These are phyloP conservation scores for Trapa incisa DNA, from an alignment of 345 rosid genomes.

Conservation along the genomic window DNA sequence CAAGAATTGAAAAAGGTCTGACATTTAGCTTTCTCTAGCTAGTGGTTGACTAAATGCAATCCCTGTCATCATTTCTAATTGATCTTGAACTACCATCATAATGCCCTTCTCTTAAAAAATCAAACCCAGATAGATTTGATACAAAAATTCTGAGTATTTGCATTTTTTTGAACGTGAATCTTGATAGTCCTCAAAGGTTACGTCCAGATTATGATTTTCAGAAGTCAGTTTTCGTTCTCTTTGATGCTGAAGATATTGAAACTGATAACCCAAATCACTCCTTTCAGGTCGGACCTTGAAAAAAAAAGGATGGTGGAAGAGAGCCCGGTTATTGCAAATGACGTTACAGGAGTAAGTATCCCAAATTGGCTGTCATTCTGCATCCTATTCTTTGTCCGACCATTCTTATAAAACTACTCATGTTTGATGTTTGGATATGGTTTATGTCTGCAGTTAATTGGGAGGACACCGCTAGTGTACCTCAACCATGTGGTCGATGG, in stretches of 20 bases:
- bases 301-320: conserved; percentile 17
- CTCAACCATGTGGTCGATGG: conserved; percentile 60
- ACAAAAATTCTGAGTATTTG: neutral
- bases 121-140: neutral
- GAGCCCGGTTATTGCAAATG: conserved; percentile 33
- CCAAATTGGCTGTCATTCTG: neutral
- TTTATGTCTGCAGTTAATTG: conserved; percentile 32
- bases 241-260: neutral
- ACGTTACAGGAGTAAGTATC: conserved; percentile 44
- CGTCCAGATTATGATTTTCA: neutral
- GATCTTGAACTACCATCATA: too few species aligned
- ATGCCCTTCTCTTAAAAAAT: neutral
- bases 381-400: neutral
- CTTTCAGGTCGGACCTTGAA: neutral
- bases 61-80: too few species aligned
- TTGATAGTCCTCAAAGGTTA: neutral
- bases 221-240: neutral
- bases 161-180: neutral
- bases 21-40: neutral
- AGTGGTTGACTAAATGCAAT: neutral
- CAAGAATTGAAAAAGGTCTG: neutral
- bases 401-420: neutral
- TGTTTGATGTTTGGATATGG: neutral
- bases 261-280: neutral
- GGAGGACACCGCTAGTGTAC: conserved; percentile 74